Evolutionary conservation across 1,284 basidiomycete species (phyloP).

Genomic region (Melampsora larici-populina): DNA sequence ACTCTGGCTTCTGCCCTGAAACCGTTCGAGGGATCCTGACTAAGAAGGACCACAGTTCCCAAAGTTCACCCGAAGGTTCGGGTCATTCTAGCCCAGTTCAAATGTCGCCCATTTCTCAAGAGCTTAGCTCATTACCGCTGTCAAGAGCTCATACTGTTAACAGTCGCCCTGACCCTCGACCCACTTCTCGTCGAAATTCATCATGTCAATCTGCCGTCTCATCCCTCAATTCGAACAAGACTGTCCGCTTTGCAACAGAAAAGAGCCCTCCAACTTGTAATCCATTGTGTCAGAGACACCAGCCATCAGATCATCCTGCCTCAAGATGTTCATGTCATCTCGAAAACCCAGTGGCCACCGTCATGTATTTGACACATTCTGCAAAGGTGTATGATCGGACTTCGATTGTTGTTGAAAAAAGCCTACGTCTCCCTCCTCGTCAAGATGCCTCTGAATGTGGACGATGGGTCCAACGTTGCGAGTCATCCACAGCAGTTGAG

Average conservation of each 20-base stretch:
- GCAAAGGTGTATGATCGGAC: constrained; percentile 35
- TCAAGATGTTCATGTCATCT: background rate
- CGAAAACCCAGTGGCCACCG: constrained; percentile 24
- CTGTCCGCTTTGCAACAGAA: constrained; percentile 33
- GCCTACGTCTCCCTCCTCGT: constrained; percentile 22
- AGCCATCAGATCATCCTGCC: background rate
- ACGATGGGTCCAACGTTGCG: background rate
- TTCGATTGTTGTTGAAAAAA: constrained; percentile 33
- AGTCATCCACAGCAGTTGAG: background rate
- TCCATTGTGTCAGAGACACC: too few species aligned
- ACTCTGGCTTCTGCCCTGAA: constrained; percentile 3
- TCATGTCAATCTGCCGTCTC: constrained; percentile 2
- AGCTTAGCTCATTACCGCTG: background rate
- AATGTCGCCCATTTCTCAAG: background rate
- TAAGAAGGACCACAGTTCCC: background rate
- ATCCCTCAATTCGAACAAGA: constrained; percentile 2
- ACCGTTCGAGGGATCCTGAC: constrained; percentile 34
- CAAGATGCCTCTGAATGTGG: constrained; percentile 15
- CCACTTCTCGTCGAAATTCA: constrained; percentile 23
- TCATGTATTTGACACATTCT: constrained; percentile 41
- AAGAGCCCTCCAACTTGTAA: background rate
- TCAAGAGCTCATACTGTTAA: background rate
- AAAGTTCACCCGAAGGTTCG: background rate
- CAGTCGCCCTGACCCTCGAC: background rate
- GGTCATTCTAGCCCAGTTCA: background rate